phyloP scores from a whole-genome alignment of 2,329 filamentous ascomycete species.

The Bipolaris victoriae region DNA sequence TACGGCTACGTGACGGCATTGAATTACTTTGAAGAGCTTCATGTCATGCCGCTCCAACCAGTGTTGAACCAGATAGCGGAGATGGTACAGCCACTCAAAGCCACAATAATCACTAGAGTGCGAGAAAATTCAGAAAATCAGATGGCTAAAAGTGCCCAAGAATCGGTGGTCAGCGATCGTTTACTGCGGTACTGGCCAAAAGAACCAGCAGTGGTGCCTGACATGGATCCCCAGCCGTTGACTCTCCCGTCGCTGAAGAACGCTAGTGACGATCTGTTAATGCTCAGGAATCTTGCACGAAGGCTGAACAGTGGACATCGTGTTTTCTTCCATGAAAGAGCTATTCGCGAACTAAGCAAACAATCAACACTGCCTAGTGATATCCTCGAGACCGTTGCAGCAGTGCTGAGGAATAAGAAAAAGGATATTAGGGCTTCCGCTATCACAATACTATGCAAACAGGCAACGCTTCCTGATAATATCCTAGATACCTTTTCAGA shows the following conservation, averaged over 20 bases:
- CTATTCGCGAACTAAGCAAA: no score
- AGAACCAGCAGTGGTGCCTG: background rate
- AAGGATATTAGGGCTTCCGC: no score
- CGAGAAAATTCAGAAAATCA: background rate
- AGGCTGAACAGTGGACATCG: fast-evolving
- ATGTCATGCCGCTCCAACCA: background rate
- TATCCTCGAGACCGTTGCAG: no score
- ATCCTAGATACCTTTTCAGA: no score
- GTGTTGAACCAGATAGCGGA: background rate
- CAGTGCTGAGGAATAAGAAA: no score
- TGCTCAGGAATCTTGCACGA: no score
- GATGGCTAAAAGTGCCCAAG: background rate
- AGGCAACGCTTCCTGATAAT: no score
- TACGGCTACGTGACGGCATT: background rate
- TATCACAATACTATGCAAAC: no score
- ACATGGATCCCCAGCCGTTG: background rate
- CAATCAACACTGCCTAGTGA: no score
- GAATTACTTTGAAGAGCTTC: background rate
- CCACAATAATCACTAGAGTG: background rate
- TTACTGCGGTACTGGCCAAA: background rate
- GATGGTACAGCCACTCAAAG: background rate
- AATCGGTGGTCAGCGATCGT: background rate
- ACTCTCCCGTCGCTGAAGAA: background rate
- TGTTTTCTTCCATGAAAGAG: no score
- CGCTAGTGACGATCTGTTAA: background rate